Evolutionary conservation across 495 filamentous ascomycete species (phyloP), one percentile per base, ranked within the genome.

Genomic region (Pyronema omphalodes): DNA sequence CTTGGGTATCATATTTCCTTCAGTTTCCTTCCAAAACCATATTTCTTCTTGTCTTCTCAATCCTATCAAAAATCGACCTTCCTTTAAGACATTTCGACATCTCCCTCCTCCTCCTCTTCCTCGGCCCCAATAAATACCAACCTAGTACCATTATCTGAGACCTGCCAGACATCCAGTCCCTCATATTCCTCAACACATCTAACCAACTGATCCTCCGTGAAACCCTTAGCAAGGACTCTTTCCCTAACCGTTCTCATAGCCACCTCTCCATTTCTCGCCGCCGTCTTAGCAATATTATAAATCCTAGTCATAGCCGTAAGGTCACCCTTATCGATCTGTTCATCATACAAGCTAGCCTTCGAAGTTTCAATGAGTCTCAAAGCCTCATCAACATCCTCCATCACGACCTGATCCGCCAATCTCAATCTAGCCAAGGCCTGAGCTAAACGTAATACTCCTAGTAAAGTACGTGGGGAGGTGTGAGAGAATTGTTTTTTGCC

Each of bases 321-420:
- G 61, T 89, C 83, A 8, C 76, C 68, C 12, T 72, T 72, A 45
- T 71, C 66, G 49, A 74, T 74, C 53, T 88, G 82, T 7, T 73
- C 72, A 34, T 78, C 78, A 59, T 83, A 78, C 54, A 98, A 70
- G 47, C 79, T 84, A 36, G 93, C 82, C 70, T 94, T 94, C 68
- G 83, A 88, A 35, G 93, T 85, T 63, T 95, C 87, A 29, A 93
- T 75, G 29, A 98, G 76, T 37, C 91, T 77, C 51, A 98, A 71
- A 0, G 91, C 93, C 69, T 98, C 91, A 60, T 98, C 91, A 4
- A 95, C 87, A 65, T 98, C 91, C 55, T 95, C 88, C 17, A 83
- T 79, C 34, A 86, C 81, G 11, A 96, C 93, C 37, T 74, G 71
- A 37, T 82, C 76, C 44, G 79, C 79, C 70, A 96, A 96, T 0